A percentile compares a stretch with the other conserved stretches of the same genome.
These are phyloP conservation scores for Neurospora sp. DNA, from an alignment of 2,329 filamentous ascomycete genomes.

Conservation along the genomic window DNA sequence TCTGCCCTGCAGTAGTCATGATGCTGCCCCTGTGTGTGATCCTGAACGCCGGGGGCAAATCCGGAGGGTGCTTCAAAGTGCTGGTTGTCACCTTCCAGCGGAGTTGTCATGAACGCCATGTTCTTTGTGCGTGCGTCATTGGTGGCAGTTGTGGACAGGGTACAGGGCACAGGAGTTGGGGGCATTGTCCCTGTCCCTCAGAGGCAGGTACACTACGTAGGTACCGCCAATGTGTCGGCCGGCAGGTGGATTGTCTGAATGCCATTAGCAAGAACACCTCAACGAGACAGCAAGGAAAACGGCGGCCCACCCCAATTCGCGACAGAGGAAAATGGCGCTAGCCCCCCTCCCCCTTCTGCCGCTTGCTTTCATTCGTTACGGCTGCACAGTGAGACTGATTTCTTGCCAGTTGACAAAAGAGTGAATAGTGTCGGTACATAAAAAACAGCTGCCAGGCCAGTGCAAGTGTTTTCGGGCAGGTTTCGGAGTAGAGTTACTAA, in stretches of 20 bases:
- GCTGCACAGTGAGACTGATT: not conserved
- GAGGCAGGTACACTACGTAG: not conserved
- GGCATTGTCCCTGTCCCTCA: not conserved
- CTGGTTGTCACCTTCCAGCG: not conserved
- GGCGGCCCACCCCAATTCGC: not conserved
- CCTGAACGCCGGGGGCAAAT: not conserved
- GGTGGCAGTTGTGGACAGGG: not conserved
- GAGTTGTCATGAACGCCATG: not conserved
- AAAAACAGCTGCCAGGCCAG: not conserved
- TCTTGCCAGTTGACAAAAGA: not conserved
- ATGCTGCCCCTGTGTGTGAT: not conserved
- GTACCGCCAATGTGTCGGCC: not conserved
- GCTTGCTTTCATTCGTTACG: not conserved
- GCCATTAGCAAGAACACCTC: not conserved
- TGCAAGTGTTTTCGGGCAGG: not conserved
- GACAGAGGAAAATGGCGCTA: not conserved
- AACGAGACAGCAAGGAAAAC: not conserved
- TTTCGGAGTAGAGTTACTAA: not conserved
- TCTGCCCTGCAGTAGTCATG: not conserved
- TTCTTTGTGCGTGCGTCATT: not conserved
- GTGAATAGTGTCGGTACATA: not conserved
- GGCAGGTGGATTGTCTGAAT: not conserved
- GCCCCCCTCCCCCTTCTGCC: not conserved
- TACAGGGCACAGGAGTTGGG: not conserved
- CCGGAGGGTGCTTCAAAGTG: not conserved